phyloP scores from a whole-genome alignment of 2,329 filamentous ascomycete genomes.

The Aspergillus spinulosporus region DNA sequence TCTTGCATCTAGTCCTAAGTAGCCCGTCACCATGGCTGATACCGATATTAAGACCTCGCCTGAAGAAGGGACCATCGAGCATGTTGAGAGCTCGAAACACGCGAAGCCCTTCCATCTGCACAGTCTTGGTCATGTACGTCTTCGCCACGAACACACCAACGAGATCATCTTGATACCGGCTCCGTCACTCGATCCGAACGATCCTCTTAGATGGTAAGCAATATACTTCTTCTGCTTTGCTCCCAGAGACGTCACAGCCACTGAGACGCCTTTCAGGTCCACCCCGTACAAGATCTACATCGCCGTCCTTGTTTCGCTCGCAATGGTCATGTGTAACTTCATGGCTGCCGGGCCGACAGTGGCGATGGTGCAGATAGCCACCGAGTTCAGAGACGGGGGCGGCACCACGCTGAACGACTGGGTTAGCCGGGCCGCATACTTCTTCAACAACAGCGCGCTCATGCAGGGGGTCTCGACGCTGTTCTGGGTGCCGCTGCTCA shows the following conservation, averaged over 20 bases:
- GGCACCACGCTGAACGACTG: not conserved
- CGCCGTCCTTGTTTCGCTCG: not conserved
- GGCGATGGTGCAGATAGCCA: slow-evolving; percentile 51
- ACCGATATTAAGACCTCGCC: no score
- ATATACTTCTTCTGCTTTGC: not conserved
- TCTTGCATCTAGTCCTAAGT: no score
- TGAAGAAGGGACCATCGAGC: no score
- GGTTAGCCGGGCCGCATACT: slow-evolving; percentile 46
- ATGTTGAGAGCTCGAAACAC: no score
- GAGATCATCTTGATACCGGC: slow-evolving; percentile 18
- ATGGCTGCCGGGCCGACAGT: slow-evolving; percentile 57
- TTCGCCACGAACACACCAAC: slow-evolving; percentile 3
- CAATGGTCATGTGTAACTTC: slow-evolving; percentile 46
- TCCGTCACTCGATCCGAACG: slow-evolving; percentile 29
- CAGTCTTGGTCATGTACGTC: slow-evolving; percentile 1
- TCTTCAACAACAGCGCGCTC: slow-evolving; percentile 55
- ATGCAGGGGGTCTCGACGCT: slow-evolving; percentile 49
- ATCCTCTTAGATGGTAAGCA: slow-evolving; percentile 27
- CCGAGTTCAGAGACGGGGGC: slow-evolving; percentile 49
- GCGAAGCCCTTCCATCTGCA: not conserved
- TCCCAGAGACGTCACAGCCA: no score
- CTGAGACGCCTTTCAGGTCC: no score
- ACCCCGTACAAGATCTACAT: no score
- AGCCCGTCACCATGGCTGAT: no score
- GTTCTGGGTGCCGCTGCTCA: slow-evolving; percentile 39